Evolutionary conservation across 2,329 filamentous ascomycete genomes (phyloP).

Genomic region (Cadophora sp.): DNA sequence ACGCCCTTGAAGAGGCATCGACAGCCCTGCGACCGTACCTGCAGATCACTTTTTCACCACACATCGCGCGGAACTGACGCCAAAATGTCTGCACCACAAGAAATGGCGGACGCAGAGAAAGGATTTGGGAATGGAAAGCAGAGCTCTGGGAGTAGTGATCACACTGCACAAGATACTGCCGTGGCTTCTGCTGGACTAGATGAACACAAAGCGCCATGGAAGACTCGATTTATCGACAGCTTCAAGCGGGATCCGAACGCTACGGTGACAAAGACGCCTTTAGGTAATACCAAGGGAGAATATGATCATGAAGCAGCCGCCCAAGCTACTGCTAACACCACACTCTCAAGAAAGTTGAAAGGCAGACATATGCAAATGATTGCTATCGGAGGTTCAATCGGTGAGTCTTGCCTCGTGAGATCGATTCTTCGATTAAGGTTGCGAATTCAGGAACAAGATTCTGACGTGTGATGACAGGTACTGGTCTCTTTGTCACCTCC

Average conservation of each 20-base stretch:
- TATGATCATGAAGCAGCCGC: slow-evolving; percentile 70
- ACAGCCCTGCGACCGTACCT: background rate
- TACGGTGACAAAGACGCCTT: slow-evolving; percentile 48
- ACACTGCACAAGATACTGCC: slow-evolving; percentile 1
- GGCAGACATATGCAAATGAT: slow-evolving; percentile 65
- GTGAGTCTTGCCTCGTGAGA: slow-evolving; percentile 47
- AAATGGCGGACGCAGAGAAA: slow-evolving; percentile 6
- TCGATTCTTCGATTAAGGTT: background rate
- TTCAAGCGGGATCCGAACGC: slow-evolving; percentile 49
- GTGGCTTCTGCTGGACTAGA: slow-evolving; percentile 12
- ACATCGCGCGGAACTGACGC: background rate
- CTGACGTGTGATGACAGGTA: slow-evolving; percentile 66
- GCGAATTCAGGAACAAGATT: slow-evolving; percentile 46
- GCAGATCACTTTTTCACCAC: background rate
- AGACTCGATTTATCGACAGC: slow-evolving; percentile 37
- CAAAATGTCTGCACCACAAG: slow-evolving; percentile 4
- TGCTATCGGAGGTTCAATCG: slow-evolving; percentile 50
- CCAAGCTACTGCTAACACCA: slow-evolving; percentile 71
- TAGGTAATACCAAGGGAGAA: slow-evolving; percentile 36
- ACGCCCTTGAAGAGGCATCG: background rate
- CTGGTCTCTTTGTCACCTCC: slow-evolving; percentile 38
- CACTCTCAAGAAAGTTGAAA: slow-evolving; percentile 66
- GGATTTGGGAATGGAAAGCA: background rate
- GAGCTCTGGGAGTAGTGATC: slow-evolving; percentile 5
- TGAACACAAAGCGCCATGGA: slow-evolving; percentile 31